Conservation (phyloP, 345 rosid genomes). For the Salix koriyanagi region DNA sequence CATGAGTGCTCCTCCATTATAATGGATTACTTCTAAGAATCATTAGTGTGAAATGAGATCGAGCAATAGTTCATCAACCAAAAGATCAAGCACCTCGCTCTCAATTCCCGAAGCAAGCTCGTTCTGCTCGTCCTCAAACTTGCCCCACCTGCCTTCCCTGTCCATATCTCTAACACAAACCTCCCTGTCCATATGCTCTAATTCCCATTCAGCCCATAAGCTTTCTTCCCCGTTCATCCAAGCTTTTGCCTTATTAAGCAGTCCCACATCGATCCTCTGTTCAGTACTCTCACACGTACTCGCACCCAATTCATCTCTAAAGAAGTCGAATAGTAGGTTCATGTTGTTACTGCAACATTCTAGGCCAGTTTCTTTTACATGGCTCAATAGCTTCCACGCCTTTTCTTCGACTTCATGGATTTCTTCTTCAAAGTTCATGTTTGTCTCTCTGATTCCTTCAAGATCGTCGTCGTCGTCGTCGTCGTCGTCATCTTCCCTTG, state of each 20-base stretch:
- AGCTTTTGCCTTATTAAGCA: constrained; percentile 32
- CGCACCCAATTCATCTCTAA: constrained; percentile 38
- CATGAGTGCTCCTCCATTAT: neutral
- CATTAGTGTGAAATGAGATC: constrained; percentile 7
- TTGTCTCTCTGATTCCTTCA: neutral
- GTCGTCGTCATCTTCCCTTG: constrained; percentile 14
- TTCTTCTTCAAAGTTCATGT: neutral
- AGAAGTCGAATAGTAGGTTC: constrained; percentile 40
- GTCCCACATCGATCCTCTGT: constrained; percentile 9
- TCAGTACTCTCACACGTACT: constrained; percentile 1
- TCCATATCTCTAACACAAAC: constrained; percentile 36
- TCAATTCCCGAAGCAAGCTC: constrained; percentile 32
- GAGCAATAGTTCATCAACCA: constrained; percentile 36
- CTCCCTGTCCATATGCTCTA: constrained; percentile 19
- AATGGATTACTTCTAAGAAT: neutral
- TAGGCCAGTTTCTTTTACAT: constrained; percentile 30
- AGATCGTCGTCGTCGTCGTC: neutral
- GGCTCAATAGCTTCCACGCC: constrained; percentile 38
- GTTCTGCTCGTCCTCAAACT: constrained; percentile 34
- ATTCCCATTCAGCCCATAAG: constrained; percentile 19
- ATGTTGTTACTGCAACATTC: constrained; percentile 12
- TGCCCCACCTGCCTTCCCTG: constrained; percentile 31
- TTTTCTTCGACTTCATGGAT: constrained; percentile 35
- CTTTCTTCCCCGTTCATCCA: constrained; percentile 45
- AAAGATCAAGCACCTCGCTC: constrained; percentile 19